Conservation (phyloP, 176 grass and related monocot genomes). For the Saccharum officinarum region DNA sequence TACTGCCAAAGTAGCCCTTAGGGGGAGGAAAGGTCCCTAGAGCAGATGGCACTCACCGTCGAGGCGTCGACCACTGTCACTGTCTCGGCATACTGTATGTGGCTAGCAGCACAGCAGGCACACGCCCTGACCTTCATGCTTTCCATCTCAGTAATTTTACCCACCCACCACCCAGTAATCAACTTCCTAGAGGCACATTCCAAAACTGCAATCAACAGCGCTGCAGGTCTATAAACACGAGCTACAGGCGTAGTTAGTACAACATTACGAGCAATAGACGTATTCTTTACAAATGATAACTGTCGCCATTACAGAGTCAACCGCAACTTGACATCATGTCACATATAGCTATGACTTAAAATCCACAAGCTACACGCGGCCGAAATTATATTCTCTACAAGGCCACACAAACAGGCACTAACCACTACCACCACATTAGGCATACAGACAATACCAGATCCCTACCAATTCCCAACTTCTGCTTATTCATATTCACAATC, state of each 20-base stretch:
- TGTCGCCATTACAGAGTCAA: neutral
- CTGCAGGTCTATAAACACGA: neutral
- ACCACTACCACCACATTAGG: neutral
- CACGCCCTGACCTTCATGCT: neutral
- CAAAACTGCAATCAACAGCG: neutral
- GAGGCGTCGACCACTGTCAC: too few relatives aligned
- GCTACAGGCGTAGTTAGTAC: neutral
- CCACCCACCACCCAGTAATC: neutral
- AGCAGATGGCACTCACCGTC: too few relatives aligned
- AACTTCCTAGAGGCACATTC: neutral
- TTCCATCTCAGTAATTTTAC: neutral
- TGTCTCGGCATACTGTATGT: too few relatives aligned
- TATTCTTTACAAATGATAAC: neutral
- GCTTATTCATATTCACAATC: conserved; percentile 30
- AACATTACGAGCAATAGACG: neutral
- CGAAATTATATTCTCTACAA: neutral
- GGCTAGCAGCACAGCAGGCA: neutral
- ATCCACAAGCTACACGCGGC: neutral
- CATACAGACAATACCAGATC: neutral
- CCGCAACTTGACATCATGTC: neutral
- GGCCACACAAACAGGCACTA: neutral
- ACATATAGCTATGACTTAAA: neutral
- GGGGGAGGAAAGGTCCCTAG: too few relatives aligned
- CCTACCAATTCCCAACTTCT: neutral
- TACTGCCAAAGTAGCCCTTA: too few relatives aligned